Conservation (phyloP, 495 filamentous ascomycete species). For the Penicillium mononematosum region DNA sequence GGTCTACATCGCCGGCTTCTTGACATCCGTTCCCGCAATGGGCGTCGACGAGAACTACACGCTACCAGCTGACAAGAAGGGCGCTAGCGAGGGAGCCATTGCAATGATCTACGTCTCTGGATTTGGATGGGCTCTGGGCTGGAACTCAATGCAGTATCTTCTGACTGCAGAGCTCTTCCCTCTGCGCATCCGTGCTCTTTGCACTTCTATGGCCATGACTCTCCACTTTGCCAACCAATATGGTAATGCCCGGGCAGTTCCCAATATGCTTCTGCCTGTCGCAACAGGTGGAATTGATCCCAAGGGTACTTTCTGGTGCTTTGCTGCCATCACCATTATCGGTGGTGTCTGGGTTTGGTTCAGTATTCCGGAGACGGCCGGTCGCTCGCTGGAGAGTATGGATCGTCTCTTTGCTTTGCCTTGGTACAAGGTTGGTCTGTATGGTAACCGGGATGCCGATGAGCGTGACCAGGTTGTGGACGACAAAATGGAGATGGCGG, state of each 20-base stretch:
- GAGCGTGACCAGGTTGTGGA: conserved; percentile 37
- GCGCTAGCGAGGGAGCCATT: conserved; percentile 54
- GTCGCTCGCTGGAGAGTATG: conserved; percentile 53
- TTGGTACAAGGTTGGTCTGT: conserved; percentile 63
- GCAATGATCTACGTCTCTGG: conserved; percentile 67
- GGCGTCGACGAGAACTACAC: conserved; percentile 35
- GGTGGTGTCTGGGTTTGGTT: conserved; percentile 60
- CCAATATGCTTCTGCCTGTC: conserved; percentile 55
- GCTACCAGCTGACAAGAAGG: conserved; percentile 31
- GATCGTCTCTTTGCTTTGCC: conserved; percentile 65
- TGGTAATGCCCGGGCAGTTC: conserved; percentile 56
- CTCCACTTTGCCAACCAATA: conserved; percentile 75
- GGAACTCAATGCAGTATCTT: conserved; percentile 75
- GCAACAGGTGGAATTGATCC: conserved; percentile 45
- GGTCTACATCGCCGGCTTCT: conserved; percentile 67
- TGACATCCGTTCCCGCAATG: conserved; percentile 52
- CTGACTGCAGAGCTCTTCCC: conserved; percentile 76
- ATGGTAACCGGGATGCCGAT: conserved; percentile 58
- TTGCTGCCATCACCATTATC: conserved; percentile 59
- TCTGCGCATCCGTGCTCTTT: conserved; percentile 49
- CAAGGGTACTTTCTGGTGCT: conserved; percentile 67
- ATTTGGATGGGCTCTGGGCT: conserved; percentile 69
- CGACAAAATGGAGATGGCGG: conserved; percentile 30
- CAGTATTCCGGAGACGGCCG: conserved; percentile 44
- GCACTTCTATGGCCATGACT: conserved; percentile 45